These are phyloP conservation scores for Suhomyces atakaporum DNA, from an alignment of 1,139 yeast species.

Conservation along the genomic window DNA sequence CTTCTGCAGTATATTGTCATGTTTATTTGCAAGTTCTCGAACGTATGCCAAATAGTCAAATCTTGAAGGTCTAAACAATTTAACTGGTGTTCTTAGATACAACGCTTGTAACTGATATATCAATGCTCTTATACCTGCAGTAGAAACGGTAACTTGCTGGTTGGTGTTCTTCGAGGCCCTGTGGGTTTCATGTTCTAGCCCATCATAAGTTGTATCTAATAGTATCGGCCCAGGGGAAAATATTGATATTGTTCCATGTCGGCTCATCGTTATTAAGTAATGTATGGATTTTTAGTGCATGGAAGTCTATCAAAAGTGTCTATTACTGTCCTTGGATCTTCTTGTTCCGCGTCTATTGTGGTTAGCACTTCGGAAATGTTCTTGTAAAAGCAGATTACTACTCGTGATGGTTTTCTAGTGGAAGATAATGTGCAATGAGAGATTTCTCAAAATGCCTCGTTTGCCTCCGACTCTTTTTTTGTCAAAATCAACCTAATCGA, in stretches of 20 bases:
- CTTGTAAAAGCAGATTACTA: no score
- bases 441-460: no score
- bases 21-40: constrained; percentile 51
- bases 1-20: constrained; percentile 49
- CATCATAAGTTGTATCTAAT: constrained; percentile 3
- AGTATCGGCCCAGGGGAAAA: constrained; percentile 2
- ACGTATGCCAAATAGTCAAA: constrained; percentile 80
- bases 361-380: no score
- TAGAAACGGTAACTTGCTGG: constrained; percentile 50
- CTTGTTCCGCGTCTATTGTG: no score
- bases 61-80: constrained; percentile 85
- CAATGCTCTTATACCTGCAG: constrained; percentile 83
- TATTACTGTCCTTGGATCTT: no score
- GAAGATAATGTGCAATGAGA: no score
- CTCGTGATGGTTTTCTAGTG: no score
- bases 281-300: no score
- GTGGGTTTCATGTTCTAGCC: constrained; percentile 4
- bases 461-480: no score
- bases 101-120: constrained; percentile 77
- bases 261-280: constrained; percentile 4
- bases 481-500: no score
- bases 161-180: constrained; percentile 20
- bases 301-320: not conserved
- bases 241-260: not conserved
- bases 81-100: constrained; percentile 80